Evolutionary conservation across 257 asterid species (phyloP).

Genomic region (Galeopsis tetrahit): DNA sequence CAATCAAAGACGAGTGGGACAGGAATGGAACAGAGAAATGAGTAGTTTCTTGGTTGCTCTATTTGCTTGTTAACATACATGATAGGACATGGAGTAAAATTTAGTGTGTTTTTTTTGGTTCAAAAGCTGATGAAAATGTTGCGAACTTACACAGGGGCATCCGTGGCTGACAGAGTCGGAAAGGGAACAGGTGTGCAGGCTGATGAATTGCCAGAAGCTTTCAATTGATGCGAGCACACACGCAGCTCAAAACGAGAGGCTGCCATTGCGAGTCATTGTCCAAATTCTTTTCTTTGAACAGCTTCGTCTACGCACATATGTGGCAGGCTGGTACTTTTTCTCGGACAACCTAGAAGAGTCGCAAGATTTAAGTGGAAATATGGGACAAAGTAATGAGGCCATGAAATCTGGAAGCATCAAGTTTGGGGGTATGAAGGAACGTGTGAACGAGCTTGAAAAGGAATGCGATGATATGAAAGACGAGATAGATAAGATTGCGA

Average conservation of each 20-base stretch:
- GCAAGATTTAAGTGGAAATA: conserved; percentile 31
- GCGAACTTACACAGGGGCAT: conserved; percentile 44
- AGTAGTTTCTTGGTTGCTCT: neutral
- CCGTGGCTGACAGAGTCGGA: conserved; percentile 54
- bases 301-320: conserved; percentile 49
- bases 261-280: conserved; percentile 53
- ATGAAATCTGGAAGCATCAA: conserved; percentile 12
- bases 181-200: conserved; percentile 56
- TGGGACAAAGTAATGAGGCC: conserved; percentile 14
- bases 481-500: conserved; percentile 51
- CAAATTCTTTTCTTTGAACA: conserved; percentile 65
- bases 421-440: conserved; percentile 43
- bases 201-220: conserved; percentile 59
- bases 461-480: conserved; percentile 47
- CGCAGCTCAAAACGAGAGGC: conserved; percentile 65
- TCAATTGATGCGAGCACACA: conserved; percentile 58
- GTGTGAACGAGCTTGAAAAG: conserved; percentile 47
- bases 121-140: neutral
- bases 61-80: neutral
- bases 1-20: neutral
- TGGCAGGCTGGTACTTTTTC: conserved; percentile 48
- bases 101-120: neutral
- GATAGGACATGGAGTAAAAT: neutral
- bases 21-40: neutral
- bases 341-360: conserved; percentile 39